phyloP scores from a whole-genome alignment of 768 basidiomycete genomes.

The Lepiota subincarnata region DNA sequence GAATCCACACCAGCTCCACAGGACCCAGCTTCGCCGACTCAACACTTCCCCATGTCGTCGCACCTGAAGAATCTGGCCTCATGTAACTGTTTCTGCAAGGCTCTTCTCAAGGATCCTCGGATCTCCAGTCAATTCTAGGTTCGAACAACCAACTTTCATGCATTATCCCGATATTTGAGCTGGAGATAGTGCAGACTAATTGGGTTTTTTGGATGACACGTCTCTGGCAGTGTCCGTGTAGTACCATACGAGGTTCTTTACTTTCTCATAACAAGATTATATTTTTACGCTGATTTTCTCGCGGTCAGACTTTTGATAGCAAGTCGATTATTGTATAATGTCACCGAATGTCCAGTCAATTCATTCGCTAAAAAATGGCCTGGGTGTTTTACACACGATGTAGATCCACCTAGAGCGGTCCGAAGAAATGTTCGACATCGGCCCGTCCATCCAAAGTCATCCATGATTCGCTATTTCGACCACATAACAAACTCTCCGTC shows the following conservation, averaged over 20 bases:
- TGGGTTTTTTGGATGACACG: no score
- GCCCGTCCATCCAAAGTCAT: no score
- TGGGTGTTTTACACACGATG: neutral
- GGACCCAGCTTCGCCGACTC: neutral
- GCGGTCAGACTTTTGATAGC: neutral
- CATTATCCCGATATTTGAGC: no score
- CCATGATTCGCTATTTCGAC: no score
- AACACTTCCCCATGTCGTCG: neutral
- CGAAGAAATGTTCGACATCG: no score
- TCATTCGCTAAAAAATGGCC: conserved; percentile 3
- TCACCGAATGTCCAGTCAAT: neutral
- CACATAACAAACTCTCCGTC: no score
- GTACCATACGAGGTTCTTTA: neutral
- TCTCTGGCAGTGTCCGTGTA: no score
- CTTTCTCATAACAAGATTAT: neutral
- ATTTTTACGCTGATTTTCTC: neutral
- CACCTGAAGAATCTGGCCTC: neutral
- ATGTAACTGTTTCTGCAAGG: neutral
- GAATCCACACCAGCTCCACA: neutral
- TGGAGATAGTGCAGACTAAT: no score
- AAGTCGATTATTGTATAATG: neutral
- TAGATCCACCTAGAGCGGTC: neutral
- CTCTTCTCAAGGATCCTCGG: neutral
- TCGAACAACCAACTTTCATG: no score
- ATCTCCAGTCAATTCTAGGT: no score